Base-by-base conservation (phyloP, 768 basidiomycete genomes). In the Tylopilus sp. region DNA sequence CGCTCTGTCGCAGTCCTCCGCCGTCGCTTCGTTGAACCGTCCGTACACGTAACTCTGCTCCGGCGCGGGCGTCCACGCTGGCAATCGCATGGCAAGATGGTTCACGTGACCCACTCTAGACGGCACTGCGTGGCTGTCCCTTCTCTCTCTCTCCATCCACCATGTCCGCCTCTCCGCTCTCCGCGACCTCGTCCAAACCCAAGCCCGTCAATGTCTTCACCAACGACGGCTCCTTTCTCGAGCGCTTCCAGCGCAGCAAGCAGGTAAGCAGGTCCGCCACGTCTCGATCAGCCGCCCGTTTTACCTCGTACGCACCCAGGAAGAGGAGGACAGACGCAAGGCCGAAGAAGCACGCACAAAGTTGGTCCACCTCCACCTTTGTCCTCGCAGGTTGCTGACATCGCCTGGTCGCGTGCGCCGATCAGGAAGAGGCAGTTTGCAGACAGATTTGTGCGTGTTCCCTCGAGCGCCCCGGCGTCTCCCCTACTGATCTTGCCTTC, bases 151-250 rank as follows among this genome's bases (percentile, higher is more conserved):
- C 19, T 13, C 8, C 38, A n/a, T 47, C 49, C 43, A 46, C 19
- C 37, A 65, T 62, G 60, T 59, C 63, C 25, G 13, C 16, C n/a
- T 60, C 66, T 17, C 56, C 55, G 9, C 48, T 16, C 10, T 51
- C 52, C 3, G 25, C 50, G 14, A 44, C 64, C 17, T 54, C 70
- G 17, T 50, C 65, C 17, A 76, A 73, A 61, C 40, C 72, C 34
- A 83, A 80, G 58, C 71, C 77, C 13, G 71, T 74, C 44, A 87
- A 86, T 63, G 77, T 86, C 21, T 87, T 87, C 64, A 76, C 83
- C 50, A 80, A 86, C 63, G 85, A 86, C 59, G 85, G 85, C 9
- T 84, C 84, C 10, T 87, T 86, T 65, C 70, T 86, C 50, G 78
- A 86, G 58, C 76, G 84, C 11, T 78, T 86, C 61, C 81, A 84